phyloP scores from a whole-genome alignment of 1,284 basidiomycete species.

The Cutaneotrichosporon curvatum region DNA sequence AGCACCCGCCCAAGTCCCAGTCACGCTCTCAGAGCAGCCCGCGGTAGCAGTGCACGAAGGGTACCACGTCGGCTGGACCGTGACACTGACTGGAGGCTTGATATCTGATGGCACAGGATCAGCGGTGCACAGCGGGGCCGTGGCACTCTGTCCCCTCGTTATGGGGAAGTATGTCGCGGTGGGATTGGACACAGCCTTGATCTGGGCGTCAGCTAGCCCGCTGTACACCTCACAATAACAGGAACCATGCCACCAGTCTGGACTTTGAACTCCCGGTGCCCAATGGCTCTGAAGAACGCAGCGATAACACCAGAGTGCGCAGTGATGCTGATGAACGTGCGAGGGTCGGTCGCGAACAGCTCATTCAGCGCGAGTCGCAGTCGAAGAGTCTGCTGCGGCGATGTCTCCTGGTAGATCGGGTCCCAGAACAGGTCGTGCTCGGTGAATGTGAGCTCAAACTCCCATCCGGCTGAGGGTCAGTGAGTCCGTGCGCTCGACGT shows the following conservation, averaged over 20 bases:
- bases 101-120: not conserved
- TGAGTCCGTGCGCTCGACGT: not conserved
- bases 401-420: constrained; percentile 27
- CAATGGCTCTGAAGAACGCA: constrained; percentile 29
- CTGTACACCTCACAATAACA: constrained; percentile 15
- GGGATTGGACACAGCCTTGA: constrained; percentile 19
- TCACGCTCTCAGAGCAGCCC: no score
- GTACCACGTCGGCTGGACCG: no score
- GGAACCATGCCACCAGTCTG: constrained; percentile 30
- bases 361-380: constrained; percentile 28
- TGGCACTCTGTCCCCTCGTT: constrained; percentile 19
- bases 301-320: constrained; percentile 39
- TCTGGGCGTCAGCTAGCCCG: constrained; percentile 4
- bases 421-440: constrained; percentile 39
- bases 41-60: no score
- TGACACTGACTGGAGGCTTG: no score
- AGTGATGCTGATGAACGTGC: constrained; percentile 37
- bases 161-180: constrained; percentile 16
- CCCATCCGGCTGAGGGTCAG: constrained; percentile 21
- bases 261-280: constrained; percentile 22
- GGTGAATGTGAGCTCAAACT: constrained; percentile 33
- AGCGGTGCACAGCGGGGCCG: constrained; percentile 15
- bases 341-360: constrained; percentile 32
- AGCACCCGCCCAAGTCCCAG: no score
- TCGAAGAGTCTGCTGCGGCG: constrained; percentile 23